These are phyloP conservation scores for Eurotiales sp. DNA, from an alignment of 2,329 filamentous ascomycete species.

Conservation along the genomic window DNA sequence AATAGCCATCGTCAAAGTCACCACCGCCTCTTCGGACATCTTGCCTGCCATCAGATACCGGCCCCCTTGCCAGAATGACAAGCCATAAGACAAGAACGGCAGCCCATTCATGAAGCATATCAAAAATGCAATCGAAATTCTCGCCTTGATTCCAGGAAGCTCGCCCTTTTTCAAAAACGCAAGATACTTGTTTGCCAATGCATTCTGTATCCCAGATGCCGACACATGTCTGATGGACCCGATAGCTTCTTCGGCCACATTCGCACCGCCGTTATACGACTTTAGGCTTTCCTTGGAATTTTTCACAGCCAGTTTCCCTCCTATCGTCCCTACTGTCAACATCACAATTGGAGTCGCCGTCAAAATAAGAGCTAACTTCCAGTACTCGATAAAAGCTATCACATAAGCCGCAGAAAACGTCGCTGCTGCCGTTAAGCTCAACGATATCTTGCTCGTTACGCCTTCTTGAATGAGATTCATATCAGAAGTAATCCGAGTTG, in stretches of 20 bases:
- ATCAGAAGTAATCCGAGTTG: conserved; percentile 46
- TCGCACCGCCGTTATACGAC: conserved; percentile 78
- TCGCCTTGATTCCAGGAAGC: not conserved
- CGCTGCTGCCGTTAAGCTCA: conserved; percentile 10
- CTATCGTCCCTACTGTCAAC: too few species aligned
- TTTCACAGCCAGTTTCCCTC: not conserved
- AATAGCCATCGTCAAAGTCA: not conserved
- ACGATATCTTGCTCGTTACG: conserved; percentile 18
- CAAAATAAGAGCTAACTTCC: conserved; percentile 30
- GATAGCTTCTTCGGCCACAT: conserved; percentile 87
- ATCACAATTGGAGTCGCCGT: not conserved
- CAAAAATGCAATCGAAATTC: not conserved
- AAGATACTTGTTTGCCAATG: conserved; percentile 84
- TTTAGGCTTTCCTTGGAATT: conserved; percentile 55
- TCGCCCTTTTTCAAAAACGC: conserved; percentile 52
- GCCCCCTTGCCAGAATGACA: not conserved
- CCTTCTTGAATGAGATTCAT: conserved; percentile 44
- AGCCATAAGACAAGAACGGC: not conserved
- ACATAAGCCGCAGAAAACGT: conserved; percentile 46
- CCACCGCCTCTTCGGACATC: not conserved
- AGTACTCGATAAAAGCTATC: conserved; percentile 46
- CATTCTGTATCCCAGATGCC: conserved; percentile 89
- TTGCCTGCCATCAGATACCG: not conserved
- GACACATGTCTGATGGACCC: conserved; percentile 87
- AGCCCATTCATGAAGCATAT: not conserved